Percentiles rank a stretch among this genome's conserved stretches.
phyloP scores from a whole-genome alignment of 2,329 filamentous ascomycete species.

The Trichoderma pleuroti region DNA sequence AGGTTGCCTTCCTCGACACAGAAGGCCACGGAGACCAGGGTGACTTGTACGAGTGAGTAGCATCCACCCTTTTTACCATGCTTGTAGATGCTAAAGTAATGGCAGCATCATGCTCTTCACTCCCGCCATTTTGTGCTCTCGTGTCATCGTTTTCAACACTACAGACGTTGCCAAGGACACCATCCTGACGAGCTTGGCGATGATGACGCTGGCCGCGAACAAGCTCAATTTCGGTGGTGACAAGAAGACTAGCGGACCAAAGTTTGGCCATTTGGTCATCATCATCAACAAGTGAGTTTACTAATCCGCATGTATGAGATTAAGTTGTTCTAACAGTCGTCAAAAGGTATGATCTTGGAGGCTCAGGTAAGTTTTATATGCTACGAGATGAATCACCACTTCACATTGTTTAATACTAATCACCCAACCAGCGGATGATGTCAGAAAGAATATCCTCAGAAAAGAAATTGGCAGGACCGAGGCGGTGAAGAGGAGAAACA shows the following conservation, averaged over 20 bases:
- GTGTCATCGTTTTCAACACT: constrained; percentile 14
- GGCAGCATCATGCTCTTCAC: constrained; percentile 12
- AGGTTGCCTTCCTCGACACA: constrained; percentile 10
- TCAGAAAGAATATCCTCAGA: constrained; percentile 12
- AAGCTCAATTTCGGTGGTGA: constrained; percentile 14
- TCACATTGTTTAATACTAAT: neutral
- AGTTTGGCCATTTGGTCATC: constrained; percentile 13
- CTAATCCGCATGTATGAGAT: neutral
- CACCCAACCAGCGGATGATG: constrained; percentile 5
- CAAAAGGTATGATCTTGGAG: constrained; percentile 13
- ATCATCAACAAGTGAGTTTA: constrained; percentile 13
- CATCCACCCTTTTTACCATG: neutral
- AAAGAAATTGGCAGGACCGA: constrained; percentile 15
- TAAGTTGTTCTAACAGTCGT: neutral
- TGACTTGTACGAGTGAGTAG: constrained; percentile 15
- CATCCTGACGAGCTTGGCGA: constrained; percentile 10
- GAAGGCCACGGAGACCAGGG: constrained; percentile 16
- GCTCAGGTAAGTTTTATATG: constrained; percentile 1
- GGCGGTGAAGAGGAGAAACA: constrained; percentile 13
- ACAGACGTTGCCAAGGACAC: constrained; percentile 17
- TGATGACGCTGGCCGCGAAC: constrained; percentile 11
- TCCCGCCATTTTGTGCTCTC: constrained; percentile 12
- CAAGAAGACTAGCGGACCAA: constrained; percentile 2
- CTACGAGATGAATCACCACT: neutral
- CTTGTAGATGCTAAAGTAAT: neutral